phyloP scores from a whole-genome alignment of 441 rosid species.

The Gossypium trilobum region DNA sequence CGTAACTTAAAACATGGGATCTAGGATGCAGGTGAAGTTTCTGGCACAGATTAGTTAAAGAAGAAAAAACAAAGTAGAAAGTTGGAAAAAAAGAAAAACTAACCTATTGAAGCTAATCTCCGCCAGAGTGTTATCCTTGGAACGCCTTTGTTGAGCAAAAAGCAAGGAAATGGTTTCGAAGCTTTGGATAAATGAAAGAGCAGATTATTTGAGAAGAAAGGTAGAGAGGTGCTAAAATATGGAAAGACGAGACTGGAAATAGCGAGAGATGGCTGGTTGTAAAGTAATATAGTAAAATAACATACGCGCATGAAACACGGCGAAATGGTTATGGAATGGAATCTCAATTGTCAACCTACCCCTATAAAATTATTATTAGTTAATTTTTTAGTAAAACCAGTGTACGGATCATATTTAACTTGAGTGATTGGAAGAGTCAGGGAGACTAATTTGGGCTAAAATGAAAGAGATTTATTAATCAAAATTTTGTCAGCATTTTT shows the following conservation, averaged over 20 bases:
- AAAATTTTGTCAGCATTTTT: neutral
- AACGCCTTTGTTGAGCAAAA: neutral
- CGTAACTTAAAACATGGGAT: neutral
- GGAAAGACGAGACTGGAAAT: constrained; percentile 10
- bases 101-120: constrained; percentile 19
- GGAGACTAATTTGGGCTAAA: too few relatives aligned
- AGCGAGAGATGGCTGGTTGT: neutral
- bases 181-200: neutral
- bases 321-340: neutral
- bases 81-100: too few relatives aligned
- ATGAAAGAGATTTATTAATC: too few relatives aligned
- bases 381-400: neutral
- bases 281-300: neutral
- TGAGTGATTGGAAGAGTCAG: too few relatives aligned
- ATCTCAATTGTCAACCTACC: constrained; percentile 1
- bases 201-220: neutral
- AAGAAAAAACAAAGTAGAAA: neutral
- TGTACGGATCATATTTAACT: neutral
- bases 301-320: constrained; percentile 21
- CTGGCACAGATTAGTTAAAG: neutral
- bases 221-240: neutral
- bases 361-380: neutral
- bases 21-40: neutral
- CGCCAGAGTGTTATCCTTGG: constrained; percentile 11
- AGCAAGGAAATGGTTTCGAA: neutral